Evolutionary conservation across 495 filamentous ascomycete genomes (phyloP).

Genomic region (Talaromyces nanjingensis): DNA sequence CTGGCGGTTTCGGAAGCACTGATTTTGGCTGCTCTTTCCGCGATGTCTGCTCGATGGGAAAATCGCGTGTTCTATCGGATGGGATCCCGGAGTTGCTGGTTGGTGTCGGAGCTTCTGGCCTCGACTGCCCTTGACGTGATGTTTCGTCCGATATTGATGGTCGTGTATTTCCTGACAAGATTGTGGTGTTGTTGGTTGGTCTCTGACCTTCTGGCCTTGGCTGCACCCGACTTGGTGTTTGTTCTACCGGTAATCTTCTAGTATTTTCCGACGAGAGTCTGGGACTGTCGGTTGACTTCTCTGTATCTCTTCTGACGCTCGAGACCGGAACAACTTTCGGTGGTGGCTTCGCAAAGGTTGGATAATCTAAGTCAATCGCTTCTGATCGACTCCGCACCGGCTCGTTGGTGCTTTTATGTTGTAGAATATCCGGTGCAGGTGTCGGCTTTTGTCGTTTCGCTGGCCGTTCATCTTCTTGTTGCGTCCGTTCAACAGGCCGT

Average conservation of each 20-base stretch:
- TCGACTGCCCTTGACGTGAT: not conserved
- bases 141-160: not conserved
- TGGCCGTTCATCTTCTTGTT: slow-evolving; percentile 25
- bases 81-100: not conserved
- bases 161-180: not conserved
- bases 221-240: not conserved
- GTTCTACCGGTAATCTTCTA: not conserved
- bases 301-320: not conserved
- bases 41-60: not conserved
- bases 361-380: slow-evolving; percentile 12
- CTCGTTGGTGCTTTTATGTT: slow-evolving; percentile 4
- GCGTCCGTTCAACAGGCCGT: slow-evolving; percentile 8
- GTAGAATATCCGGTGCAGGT: not conserved
- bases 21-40: not conserved
- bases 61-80: not conserved
- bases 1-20: not conserved
- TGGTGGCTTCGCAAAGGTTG: not conserved
- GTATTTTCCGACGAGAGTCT: not conserved
- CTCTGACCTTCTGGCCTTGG: not conserved
- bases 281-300: not conserved
- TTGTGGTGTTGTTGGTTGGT: not conserved
- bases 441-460: slow-evolving; percentile 42
- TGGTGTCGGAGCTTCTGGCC: not conserved
- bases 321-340: not conserved
- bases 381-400: slow-evolving; percentile 5